Percentiles rank a stretch among this genome's conserved stretches.
These are phyloP conservation scores for Penicillium ochrochloron DNA, from an alignment of 495 filamentous ascomycete species.

Conservation along the genomic window DNA sequence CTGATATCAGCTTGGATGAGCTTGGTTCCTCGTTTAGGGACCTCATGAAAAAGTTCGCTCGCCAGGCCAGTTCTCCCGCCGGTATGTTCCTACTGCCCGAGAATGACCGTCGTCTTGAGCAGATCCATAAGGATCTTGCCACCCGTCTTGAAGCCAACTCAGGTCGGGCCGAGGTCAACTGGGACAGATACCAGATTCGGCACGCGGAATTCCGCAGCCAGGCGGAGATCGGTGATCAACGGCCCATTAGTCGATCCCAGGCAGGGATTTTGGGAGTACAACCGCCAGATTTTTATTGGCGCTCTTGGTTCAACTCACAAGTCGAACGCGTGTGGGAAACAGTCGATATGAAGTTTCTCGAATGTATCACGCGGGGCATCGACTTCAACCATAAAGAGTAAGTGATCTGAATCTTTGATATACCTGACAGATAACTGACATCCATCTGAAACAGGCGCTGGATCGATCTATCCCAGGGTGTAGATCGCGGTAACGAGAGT, in stretches of 20 bases:
- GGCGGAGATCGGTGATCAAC: slow-evolving; percentile 52
- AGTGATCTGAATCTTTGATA: slow-evolving; percentile 18
- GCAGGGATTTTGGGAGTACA: slow-evolving; percentile 50
- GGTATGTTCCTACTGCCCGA: slow-evolving; percentile 63
- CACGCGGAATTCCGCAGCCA: slow-evolving; percentile 57
- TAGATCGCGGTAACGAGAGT: slow-evolving; percentile 60
- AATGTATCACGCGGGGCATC: slow-evolving; percentile 46
- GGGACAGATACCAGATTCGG: slow-evolving; percentile 60
- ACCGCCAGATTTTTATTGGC: slow-evolving; percentile 61
- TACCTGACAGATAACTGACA: background rate
- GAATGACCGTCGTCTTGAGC: slow-evolving; percentile 61
- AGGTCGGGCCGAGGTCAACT: slow-evolving; percentile 42
- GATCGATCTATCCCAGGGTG: slow-evolving; percentile 77
- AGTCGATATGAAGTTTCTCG: slow-evolving; percentile 65
- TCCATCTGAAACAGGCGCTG: slow-evolving; percentile 44
- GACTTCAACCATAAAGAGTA: slow-evolving; percentile 70
- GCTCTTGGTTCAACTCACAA: slow-evolving; percentile 49
- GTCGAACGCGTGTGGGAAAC: slow-evolving; percentile 68
- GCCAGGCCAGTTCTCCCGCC: slow-evolving; percentile 66
- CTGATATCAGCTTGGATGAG: slow-evolving; percentile 35
- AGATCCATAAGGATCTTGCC: slow-evolving; percentile 48
- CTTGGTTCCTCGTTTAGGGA: slow-evolving; percentile 8
- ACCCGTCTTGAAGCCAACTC: slow-evolving; percentile 20
- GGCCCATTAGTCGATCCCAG: slow-evolving; percentile 62
- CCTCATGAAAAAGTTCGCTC: slow-evolving; percentile 50